Evolutionary conservation across 2,329 filamentous ascomycete species (phyloP), one percentile per base, ranked within the genome.

Genomic region (Fusarium sp.): DNA sequence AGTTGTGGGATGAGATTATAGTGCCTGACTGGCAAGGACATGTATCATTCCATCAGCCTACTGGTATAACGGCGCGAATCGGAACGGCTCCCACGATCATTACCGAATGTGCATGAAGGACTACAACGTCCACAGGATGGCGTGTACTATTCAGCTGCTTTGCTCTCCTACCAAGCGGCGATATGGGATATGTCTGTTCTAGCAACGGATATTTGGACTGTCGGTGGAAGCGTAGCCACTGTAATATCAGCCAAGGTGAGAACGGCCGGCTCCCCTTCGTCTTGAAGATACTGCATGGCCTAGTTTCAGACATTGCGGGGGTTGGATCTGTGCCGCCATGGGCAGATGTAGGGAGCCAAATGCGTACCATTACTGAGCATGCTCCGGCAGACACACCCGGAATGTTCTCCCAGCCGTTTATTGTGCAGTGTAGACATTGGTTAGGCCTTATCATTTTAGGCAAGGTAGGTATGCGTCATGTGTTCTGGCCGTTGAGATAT

Each of bases 11-110:
- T 28, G 43, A 49, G 32, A 53, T 45, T 48, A 49, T 55, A 44
- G 44, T 42, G 23, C 52, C 57, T 48, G 53, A 43, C 56, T 52
- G 34, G 63, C 42, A 21, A 39, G 48, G 53, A 67, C 58, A 53
- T 56, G 64, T 63, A 67, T 45, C 26, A 53, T 39, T 43, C 52
- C 58, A 72, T 70, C 65, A 67, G 56, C 56, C 47, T 45, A 34
- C 32, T 43, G 45, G 43, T 68, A 40, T 48, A 55, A 62, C 56
- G 56, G 43, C 60, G 28, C 69, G 67, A 69, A 73, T 71, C 69
- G 69, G 70, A 73, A 70, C 44, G 36, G 54, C 59, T 71, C 67
- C 71, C 47, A 70, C 55, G 49, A 53, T 68, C 56, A 39, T 45
- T 53, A 48, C 30, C 47, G 50, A 26, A 58, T 61, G 67, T 52